These are phyloP conservation scores for Cytospora paraplurivora DNA, from an alignment of 2,329 filamentous ascomycete species.

Conservation along the genomic window DNA sequence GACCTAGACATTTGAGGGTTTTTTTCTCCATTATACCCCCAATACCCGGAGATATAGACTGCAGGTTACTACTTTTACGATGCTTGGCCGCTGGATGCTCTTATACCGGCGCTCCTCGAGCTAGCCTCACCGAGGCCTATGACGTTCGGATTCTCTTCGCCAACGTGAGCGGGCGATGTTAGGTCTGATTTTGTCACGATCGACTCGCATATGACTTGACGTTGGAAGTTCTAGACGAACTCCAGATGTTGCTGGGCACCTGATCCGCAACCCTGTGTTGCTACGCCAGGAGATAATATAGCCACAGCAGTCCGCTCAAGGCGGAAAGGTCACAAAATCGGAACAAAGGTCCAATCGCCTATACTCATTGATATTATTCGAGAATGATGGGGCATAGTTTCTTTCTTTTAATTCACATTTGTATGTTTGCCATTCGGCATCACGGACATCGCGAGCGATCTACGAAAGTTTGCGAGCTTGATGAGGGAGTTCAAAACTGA, in stretches of 20 bases:
- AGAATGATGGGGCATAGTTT: not conserved
- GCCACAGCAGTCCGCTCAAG: not conserved
- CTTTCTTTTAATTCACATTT: not conserved
- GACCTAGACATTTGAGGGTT: conserved; percentile 21
- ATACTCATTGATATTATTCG: conserved; percentile 9
- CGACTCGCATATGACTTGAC: not conserved
- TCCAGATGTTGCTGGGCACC: not conserved
- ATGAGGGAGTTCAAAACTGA: conserved; percentile 5
- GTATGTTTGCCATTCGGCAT: conserved; percentile 10
- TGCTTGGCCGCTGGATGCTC: conserved; percentile 11
- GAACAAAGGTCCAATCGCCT: conserved; percentile 1
- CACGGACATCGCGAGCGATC: conserved; percentile 12
- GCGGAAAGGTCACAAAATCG: not conserved
- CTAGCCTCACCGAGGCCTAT: conserved; percentile 1
- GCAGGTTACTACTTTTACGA: conserved; percentile 16
- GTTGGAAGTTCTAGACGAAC: not conserved
- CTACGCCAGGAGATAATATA: conserved; percentile 4
- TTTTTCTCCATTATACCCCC: conserved; percentile 23
- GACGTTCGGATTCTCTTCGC: not conserved
- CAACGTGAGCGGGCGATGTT: not conserved
- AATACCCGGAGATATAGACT: conserved; percentile 29
- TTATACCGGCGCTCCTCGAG: conserved; percentile 7
- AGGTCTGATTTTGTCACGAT: not conserved
- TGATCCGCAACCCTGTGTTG: not conserved
- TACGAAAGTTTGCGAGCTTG: conserved; percentile 8